Conservation (phyloP, 73 alveolate species). For the Paramecium octaurelia region DNA sequence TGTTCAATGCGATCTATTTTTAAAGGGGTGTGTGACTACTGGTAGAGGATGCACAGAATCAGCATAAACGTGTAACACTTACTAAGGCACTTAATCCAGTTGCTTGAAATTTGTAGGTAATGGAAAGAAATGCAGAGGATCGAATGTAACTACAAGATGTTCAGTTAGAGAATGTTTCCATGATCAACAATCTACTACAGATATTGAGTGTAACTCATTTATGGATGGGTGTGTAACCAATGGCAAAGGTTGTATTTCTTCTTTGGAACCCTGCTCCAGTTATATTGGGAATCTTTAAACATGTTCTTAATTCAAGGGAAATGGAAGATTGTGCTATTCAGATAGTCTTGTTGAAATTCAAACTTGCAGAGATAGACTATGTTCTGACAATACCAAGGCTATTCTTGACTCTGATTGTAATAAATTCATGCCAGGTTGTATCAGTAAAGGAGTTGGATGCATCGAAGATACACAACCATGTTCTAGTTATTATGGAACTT, state of each 20-base stretch:
- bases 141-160: neutral
- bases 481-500: slow-evolving; percentile 8
- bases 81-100: neutral
- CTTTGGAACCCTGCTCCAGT: neutral
- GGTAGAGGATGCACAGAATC: neutral
- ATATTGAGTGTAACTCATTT: neutral
- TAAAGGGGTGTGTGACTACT: neutral
- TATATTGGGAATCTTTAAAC: neutral
- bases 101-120: neutral
- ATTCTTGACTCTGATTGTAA: neutral
- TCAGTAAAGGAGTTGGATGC: slow-evolving; percentile 5
- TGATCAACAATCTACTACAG: neutral
- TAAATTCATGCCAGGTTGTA: slow-evolving; percentile 2
- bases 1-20: neutral
- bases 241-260: neutral
- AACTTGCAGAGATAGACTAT: neutral
- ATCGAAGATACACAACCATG: neutral
- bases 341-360: neutral
- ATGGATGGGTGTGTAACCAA: neutral
- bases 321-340: neutral
- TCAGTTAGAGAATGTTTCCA: neutral
- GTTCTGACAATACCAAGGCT: neutral
- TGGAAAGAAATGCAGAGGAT: neutral
- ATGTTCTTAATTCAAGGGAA: neutral
- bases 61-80: neutral